Evolutionary conservation across 805 yeast genomes (phyloP).

Genomic region (Candida taoyuanica): DNA sequence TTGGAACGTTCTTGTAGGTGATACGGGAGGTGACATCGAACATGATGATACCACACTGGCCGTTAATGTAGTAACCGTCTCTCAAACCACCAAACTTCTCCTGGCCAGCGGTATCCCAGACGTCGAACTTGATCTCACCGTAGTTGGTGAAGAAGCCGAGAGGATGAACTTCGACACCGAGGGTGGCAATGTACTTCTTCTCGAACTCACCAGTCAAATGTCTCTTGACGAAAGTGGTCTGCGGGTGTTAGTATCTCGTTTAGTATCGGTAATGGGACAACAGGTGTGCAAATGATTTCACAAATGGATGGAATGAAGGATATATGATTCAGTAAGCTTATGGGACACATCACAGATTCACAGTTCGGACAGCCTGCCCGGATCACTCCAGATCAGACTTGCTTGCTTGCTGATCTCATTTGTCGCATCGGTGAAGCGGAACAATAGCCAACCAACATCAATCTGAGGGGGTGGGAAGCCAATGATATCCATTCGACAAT

Average conservation of each 20-base stretch:
- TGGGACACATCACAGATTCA: too few relatives aligned
- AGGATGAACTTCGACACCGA: slow-evolving; percentile 99
- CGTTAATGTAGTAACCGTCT: slow-evolving; percentile 99
- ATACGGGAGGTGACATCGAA: slow-evolving; percentile 99
- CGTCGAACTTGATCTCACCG: slow-evolving; percentile 98
- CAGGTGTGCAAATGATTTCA: too few relatives aligned
- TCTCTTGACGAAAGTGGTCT: slow-evolving; percentile 99
- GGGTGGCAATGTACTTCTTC: slow-evolving; percentile 97
- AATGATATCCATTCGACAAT: too few relatives aligned
- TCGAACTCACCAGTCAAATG: slow-evolving; percentile 99
- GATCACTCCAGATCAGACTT: too few relatives aligned
- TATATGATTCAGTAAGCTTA: too few relatives aligned
- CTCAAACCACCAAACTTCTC: slow-evolving; percentile 99
- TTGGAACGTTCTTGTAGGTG: slow-evolving; percentile 99
- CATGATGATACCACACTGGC: slow-evolving; percentile 99
- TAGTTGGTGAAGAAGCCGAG: slow-evolving; percentile 96
- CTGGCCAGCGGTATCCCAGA: slow-evolving; percentile 99
- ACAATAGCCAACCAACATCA: too few relatives aligned
- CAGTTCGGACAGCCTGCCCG: too few relatives aligned
- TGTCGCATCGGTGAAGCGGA: too few relatives aligned
- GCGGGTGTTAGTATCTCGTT: slow-evolving; percentile 17
- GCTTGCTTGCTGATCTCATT: too few relatives aligned
- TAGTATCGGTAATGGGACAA: background rate
- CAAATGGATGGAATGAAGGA: too few relatives aligned
- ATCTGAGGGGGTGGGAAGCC: too few relatives aligned